Evolutionary conservation across 208 protist genomes (phyloP), one percentile per base, ranked within the genome.

Genomic region (Trypanosoma conorhini): DNA sequence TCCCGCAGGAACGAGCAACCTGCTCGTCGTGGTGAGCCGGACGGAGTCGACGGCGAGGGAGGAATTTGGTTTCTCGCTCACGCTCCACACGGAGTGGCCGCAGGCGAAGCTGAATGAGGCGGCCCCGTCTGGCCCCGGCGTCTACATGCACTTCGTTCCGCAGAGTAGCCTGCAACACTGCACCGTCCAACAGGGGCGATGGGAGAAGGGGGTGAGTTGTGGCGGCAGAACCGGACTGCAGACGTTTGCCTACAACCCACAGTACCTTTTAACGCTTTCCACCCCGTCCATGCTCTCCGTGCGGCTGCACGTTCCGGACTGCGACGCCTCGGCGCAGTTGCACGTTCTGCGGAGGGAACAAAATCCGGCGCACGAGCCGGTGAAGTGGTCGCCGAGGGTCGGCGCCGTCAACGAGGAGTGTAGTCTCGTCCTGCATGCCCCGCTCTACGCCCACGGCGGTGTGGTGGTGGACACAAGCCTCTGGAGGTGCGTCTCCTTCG

Each of bases 131-230:
- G 59, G 59, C 70, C 30, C 57, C 1, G 86, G 85, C 22, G 88
- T 96, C 33, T 95, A 82, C 76, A 93, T 95, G 85, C 89, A 95
- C 66, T 74, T 74, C 48, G 88, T 95, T 38, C 87, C 87, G 22
- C 56, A 66, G 30, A 84, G 76, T 26, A 69, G 70, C 55, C 81
- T 95, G 3, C 79, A 74, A 62, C 67, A 82, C 42, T 81, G 73
- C 48, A 83, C 79, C 19, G 67, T 71, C 35, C 40, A 76, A 30
- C 58, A 76, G 3, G 87, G 89, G 8, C 46, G 50, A 48, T 95
- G 87, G 87, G 74, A 79, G 66, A 89, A 87, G 63, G 89, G 87
- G 48, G 81, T 86, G 70, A 90, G 67, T 31, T 95, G 87, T 58
- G 89, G 89, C 44, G 89, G 89, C 30, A 80, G 82, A 61, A 83